Percentiles rank a stretch among this genome's conserved stretches.
Conservation (phyloP, 2,329 filamentous ascomycete genomes). For the Pseudogymnoascus sp. region DNA sequence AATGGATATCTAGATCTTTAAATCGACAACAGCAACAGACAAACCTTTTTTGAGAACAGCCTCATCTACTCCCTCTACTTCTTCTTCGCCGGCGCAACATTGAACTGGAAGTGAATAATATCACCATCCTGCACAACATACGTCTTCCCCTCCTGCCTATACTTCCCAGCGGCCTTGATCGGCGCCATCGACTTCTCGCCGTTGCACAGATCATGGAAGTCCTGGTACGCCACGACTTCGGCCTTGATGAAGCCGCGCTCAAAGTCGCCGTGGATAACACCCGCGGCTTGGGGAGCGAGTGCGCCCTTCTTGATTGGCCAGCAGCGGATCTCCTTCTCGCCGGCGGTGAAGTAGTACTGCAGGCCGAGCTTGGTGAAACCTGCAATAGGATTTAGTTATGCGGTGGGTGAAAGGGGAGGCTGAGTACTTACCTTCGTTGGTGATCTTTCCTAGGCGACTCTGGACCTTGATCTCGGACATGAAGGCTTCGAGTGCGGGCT, state of each 20-base stretch:
- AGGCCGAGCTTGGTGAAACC: constrained; percentile 39
- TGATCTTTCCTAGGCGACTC: constrained; percentile 36
- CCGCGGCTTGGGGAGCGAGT: constrained; percentile 36
- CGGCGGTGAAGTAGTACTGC: constrained; percentile 41
- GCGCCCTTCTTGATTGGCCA: constrained; percentile 36
- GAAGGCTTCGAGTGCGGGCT: constrained; percentile 30
- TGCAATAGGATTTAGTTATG: not conserved
- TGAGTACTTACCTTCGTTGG: constrained; percentile 28
- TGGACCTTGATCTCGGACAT: constrained; percentile 37
- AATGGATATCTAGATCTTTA: not conserved
- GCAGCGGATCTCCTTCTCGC: constrained; percentile 40
- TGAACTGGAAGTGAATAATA: constrained; percentile 40
- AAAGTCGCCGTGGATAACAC: constrained; percentile 38
- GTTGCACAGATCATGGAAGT: constrained; percentile 38
- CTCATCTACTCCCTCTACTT: not conserved
- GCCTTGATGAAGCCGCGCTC: constrained; percentile 40
- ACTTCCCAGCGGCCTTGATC: constrained; percentile 40
- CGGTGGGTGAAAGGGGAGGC: too few relatives aligned
- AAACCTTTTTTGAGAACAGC: not conserved
- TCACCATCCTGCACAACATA: constrained; percentile 40
- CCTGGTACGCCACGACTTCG: constrained; percentile 39
- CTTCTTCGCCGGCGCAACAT: constrained; percentile 10
- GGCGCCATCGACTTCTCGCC: constrained; percentile 39
- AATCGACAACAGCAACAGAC: not conserved
- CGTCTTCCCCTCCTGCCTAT: constrained; percentile 38